phyloP scores from a whole-genome alignment of 139 green algal genomes.

The Coccomyxa sp. region DNA sequence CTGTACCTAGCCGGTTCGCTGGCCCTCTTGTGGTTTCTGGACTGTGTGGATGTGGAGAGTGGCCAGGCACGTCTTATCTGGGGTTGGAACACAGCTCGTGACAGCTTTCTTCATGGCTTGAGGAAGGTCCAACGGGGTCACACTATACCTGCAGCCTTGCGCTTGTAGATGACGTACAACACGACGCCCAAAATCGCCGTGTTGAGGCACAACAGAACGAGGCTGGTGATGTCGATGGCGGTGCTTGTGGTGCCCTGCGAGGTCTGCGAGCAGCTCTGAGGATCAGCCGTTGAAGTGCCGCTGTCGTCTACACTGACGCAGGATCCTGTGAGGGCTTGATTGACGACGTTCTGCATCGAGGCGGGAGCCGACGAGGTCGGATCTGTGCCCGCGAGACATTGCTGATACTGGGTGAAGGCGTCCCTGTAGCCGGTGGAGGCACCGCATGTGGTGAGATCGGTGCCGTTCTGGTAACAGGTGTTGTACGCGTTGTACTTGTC shows the following conservation, averaged over 20 bases:
- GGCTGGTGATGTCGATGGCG: neutral
- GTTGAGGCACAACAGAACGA: neutral
- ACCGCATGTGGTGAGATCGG: neutral
- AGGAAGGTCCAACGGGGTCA: neutral
- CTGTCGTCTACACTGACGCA: neutral
- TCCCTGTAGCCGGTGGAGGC: neutral
- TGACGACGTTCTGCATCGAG: neutral
- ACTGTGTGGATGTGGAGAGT: neutral
- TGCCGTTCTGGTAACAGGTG: neutral
- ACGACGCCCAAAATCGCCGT: neutral
- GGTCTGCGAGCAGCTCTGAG: neutral
- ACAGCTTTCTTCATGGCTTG: neutral
- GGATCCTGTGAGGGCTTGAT: neutral
- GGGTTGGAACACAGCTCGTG: neutral
- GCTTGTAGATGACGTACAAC: conserved; percentile 1
- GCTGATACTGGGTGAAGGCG: neutral
- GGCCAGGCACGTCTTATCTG: neutral
- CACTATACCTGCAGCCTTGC: neutral
- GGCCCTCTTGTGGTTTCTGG: neutral
- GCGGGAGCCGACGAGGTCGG: neutral
- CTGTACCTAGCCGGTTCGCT: neutral
- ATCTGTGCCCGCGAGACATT: neutral
- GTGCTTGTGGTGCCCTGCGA: neutral
- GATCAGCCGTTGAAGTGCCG: neutral
- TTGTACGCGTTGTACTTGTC: neutral